Conservation (phyloP, 106 monocot genomes). For the Posidonia australis region DNA sequence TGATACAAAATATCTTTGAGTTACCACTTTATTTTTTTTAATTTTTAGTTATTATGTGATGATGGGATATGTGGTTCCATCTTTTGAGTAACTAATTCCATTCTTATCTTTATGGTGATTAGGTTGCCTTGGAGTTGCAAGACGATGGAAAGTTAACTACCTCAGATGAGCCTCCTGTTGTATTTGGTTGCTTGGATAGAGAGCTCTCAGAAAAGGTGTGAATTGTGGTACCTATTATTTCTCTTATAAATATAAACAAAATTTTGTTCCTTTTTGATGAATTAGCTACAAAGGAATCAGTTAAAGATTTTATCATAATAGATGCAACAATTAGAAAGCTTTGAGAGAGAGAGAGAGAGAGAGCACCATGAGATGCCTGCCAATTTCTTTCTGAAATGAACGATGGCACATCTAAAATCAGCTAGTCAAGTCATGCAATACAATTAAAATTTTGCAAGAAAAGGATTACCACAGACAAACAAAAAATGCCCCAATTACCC, state of each 20-base stretch:
- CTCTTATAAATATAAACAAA: neutral
- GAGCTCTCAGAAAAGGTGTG: slow-evolving; percentile 55
- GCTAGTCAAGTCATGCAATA: too few relatives aligned
- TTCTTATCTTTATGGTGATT: slow-evolving; percentile 5
- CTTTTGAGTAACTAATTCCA: neutral
- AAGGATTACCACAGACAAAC: too few relatives aligned
- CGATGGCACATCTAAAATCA: too few relatives aligned
- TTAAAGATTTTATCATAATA: neutral
- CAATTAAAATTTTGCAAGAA: too few relatives aligned
- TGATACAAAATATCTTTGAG: too few relatives aligned
- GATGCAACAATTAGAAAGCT: too few relatives aligned
- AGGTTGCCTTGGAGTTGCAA: slow-evolving; percentile 93
- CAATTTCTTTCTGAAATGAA: slow-evolving; percentile 1
- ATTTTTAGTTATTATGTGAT: neutral
- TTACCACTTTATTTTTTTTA: neutral
- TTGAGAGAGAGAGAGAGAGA: too few relatives aligned
- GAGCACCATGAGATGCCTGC: neutral
- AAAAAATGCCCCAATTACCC: too few relatives aligned
- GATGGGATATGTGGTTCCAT: neutral
- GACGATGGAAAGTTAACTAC: slow-evolving; percentile 77
- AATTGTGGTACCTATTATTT: neutral
- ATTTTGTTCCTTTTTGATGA: neutral
- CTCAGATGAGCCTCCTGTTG: slow-evolving; percentile 80
- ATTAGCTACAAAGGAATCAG: neutral
- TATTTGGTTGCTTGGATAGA: slow-evolving; percentile 42